Conservation (phyloP, 306 rosid genomes). For the Quercus dentata region DNA sequence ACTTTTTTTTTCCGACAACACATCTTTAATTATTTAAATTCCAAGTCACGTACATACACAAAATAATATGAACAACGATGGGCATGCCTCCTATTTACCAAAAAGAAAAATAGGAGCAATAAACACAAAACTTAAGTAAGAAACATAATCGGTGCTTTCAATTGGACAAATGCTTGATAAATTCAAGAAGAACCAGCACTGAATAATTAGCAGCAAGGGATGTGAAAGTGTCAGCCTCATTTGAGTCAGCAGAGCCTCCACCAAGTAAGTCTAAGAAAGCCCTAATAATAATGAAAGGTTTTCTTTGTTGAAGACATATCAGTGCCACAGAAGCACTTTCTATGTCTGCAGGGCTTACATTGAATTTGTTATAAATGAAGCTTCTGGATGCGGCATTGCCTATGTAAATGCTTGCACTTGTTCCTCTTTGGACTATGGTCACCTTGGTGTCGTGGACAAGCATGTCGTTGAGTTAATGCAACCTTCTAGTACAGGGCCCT, state of each 20-base stretch:
- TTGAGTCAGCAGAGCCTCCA: conserved; percentile 44
- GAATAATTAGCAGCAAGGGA: conserved; percentile 50
- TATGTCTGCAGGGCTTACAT: conserved; percentile 49
- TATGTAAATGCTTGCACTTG: conserved; percentile 46
- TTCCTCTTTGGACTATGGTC: conserved; percentile 35
- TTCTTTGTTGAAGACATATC: conserved; percentile 40
- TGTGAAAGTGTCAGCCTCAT: conserved; percentile 51
- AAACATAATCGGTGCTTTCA: neutral
- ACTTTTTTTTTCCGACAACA: too few species aligned
- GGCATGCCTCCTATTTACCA: too few species aligned
- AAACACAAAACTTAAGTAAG: too few species aligned
- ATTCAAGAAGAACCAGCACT: conserved; percentile 36
- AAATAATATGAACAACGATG: too few species aligned
- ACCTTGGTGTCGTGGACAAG: conserved; percentile 43
- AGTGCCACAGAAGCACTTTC: conserved; percentile 57
- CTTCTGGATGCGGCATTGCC: conserved; percentile 53
- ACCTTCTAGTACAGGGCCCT: conserved; percentile 32
- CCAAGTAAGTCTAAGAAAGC: conserved; percentile 55
- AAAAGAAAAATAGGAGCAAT: neutral
- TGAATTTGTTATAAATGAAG: conserved; percentile 44
- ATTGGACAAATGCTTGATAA: conserved; percentile 35
- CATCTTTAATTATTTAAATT: too few species aligned
- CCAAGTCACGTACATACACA: too few species aligned
- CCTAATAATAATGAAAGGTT: conserved; percentile 50
- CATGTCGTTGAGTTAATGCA: conserved; percentile 60